Evolutionary conservation across 2,329 filamentous ascomycete genomes (phyloP).

Genomic region (Beauveria sp.): DNA sequence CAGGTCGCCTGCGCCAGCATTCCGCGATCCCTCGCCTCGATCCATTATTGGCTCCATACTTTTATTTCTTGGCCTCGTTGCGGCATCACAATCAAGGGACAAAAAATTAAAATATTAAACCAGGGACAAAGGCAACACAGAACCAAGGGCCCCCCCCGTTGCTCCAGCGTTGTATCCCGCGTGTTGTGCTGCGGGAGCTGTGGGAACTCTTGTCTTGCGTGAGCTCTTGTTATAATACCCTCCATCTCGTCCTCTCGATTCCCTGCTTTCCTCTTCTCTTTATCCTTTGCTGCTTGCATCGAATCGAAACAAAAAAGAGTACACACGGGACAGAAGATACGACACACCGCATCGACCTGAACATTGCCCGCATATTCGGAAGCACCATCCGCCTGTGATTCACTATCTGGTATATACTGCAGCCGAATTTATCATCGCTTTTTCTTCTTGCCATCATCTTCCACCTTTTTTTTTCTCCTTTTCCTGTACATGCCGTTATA

Average conservation of each 20-base stretch:
- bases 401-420: slow-evolving; percentile 8
- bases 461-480: not conserved
- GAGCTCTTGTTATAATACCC: slow-evolving; percentile 6
- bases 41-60: not conserved
- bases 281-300: not conserved
- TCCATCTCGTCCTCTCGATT: not conserved
- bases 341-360: not conserved
- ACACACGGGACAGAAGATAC: not conserved
- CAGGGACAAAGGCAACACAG: not conserved
- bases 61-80: not conserved
- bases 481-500: slow-evolving; percentile 18
- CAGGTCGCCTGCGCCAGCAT: slow-evolving; percentile 8
- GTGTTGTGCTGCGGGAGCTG: not conserved
- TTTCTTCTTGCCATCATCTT: not conserved
- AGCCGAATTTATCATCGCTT: slow-evolving; percentile 7
- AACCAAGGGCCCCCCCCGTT: not conserved
- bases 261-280: not conserved
- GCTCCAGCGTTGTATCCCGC: not conserved
- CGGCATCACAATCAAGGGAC: not conserved
- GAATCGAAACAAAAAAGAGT: not conserved
- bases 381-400: not conserved
- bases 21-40: slow-evolving; percentile 1
- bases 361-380: not conserved
- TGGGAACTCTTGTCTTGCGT: slow-evolving; percentile 2
- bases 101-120: not conserved